A percentile compares a stretch with the other conserved stretches of the same genome.
These are phyloP conservation scores for Adansonia rubrostipa DNA, from an alignment of 441 rosid species.

Conservation along the genomic window DNA sequence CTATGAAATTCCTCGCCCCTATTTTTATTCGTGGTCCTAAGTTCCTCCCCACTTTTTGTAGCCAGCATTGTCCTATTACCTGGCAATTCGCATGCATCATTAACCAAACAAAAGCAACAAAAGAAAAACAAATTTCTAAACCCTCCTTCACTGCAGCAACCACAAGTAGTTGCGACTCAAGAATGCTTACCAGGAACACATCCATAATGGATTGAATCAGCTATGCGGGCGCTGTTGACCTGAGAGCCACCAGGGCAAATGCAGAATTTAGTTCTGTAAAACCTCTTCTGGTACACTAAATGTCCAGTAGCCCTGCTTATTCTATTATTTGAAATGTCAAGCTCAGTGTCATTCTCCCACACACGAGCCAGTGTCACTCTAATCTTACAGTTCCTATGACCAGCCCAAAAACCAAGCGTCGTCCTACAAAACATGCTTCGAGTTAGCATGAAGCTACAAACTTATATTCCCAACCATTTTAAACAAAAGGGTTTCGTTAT, in stretches of 20 bases:
- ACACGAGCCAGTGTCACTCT: slow-evolving; percentile 91
- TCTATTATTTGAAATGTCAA: slow-evolving; percentile 85
- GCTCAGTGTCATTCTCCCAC: slow-evolving; percentile 98
- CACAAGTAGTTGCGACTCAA: neutral
- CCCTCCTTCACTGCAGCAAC: neutral
- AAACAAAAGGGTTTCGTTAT: too few species aligned
- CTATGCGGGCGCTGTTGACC: slow-evolving; percentile 94
- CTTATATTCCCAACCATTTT: neutral
- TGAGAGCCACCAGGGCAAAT: slow-evolving; percentile 99
- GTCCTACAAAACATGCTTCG: slow-evolving; percentile 63
- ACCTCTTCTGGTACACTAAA: slow-evolving; percentile 88
- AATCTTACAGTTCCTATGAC: slow-evolving; percentile 93
- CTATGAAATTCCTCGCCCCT: neutral
- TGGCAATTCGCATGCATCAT: neutral
- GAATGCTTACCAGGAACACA: slow-evolving; percentile 56
- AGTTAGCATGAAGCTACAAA: slow-evolving; percentile 22
- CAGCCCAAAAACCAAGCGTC: slow-evolving; percentile 94
- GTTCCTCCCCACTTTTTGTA: neutral
- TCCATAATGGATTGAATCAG: slow-evolving; percentile 95
- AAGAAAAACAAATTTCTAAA: neutral
- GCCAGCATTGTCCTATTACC: neutral
- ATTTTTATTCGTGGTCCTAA: neutral
- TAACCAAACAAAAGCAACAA: neutral
- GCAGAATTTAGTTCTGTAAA: slow-evolving; percentile 86
- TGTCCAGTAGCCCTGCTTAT: slow-evolving; percentile 86